Percentiles rank a stretch among this genome's conserved stretches.
Evolutionary conservation across 179 eudicot genomes (phyloP).

Genomic region (Corrigiola litoralis): DNA sequence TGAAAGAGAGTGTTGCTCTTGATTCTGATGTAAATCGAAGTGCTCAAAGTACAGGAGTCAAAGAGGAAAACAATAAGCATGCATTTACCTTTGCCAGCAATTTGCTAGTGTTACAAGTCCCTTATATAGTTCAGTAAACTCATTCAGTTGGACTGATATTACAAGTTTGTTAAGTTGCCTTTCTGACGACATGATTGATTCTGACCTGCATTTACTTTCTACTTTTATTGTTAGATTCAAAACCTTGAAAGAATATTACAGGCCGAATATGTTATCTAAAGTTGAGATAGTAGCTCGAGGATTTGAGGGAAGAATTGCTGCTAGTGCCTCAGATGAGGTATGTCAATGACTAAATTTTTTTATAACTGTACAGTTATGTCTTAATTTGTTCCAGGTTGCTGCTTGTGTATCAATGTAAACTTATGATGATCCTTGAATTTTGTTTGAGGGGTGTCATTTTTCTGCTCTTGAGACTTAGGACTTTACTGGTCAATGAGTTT

Average conservation of each 20-base stretch:
- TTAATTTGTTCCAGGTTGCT: background rate
- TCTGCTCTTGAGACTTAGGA: no score
- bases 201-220: background rate
- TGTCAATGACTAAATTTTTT: background rate
- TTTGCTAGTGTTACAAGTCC: slow-evolving; percentile 2
- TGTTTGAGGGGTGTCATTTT: no score
- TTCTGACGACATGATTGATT: background rate
- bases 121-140: background rate
- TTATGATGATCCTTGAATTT: no score
- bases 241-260: slow-evolving; percentile 4
- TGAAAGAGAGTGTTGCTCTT: no score
- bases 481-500: no score
- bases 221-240: slow-evolving; percentile 1
- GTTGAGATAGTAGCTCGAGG: slow-evolving; percentile 8
- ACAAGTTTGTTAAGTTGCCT: background rate
- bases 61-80: no score
- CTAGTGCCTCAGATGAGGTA: slow-evolving; percentile 14
- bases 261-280: background rate
- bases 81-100: background rate
- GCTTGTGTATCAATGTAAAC: background rate
- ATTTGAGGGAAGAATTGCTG: slow-evolving; percentile 19
- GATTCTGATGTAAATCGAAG: no score
- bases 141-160: background rate
- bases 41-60: no score
- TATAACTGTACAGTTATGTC: background rate